These are phyloP conservation scores for Leishmania major DNA, from an alignment of 208 protist genomes.

Conservation along the genomic window DNA sequence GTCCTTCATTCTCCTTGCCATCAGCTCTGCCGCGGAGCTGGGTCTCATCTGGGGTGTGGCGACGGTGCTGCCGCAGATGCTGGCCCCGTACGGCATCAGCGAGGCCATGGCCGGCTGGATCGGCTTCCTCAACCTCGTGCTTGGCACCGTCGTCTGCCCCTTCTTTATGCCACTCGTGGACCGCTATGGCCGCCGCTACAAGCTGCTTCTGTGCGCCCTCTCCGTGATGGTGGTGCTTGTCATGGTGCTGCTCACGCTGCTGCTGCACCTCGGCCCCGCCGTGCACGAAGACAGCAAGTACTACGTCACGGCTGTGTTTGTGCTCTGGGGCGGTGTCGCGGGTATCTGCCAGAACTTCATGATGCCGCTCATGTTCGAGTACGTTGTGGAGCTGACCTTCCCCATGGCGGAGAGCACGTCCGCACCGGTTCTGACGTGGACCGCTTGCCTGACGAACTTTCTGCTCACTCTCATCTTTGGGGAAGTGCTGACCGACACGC, in stretches of 20 bases:
- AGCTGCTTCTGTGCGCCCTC: constrained; percentile 51
- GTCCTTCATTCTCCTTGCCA: constrained; percentile 61
- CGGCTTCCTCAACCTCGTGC: constrained; percentile 69
- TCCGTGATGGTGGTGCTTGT: constrained; percentile 41
- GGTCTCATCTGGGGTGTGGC: constrained; percentile 78
- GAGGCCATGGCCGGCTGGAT: constrained; percentile 70
- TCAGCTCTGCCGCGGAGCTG: constrained; percentile 65
- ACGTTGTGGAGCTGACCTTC: constrained; percentile 83
- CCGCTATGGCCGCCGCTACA: constrained; percentile 49
- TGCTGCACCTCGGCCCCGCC: constrained; percentile 65
- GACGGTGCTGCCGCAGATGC: constrained; percentile 75
- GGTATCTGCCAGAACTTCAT: constrained; percentile 80
- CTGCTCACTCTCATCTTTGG: constrained; percentile 64
- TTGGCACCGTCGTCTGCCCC: constrained; percentile 62
- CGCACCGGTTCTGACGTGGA: constrained; percentile 70
- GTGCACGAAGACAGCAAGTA: constrained; percentile 33
- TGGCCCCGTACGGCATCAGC: constrained; percentile 61
- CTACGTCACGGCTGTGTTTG: constrained; percentile 50
- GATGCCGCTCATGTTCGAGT: constrained; percentile 87
- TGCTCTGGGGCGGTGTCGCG: constrained; percentile 61
- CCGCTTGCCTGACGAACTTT: constrained; percentile 67
- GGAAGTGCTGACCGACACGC: constrained; percentile 57
- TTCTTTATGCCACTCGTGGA: constrained; percentile 71
- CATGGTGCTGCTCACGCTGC: constrained; percentile 53
- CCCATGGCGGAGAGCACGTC: constrained; percentile 74